Evolutionary conservation across 2,329 filamentous ascomycete species (phyloP).

Genomic region (Myriosclerotinia curreyana): DNA sequence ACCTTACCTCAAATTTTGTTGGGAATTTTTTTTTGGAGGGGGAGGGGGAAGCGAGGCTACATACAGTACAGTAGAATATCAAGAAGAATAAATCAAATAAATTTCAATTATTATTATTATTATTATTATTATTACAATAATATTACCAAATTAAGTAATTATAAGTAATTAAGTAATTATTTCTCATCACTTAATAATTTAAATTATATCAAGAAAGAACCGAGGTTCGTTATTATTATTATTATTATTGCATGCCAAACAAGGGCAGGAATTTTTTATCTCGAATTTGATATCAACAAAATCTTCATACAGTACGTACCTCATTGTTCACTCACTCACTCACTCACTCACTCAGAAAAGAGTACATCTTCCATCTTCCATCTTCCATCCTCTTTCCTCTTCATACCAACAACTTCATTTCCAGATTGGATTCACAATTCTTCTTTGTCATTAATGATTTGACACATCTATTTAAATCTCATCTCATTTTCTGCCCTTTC

Average conservation of each 20-base stretch:
- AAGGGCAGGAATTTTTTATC: conserved; percentile 3
- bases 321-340: too few relatives aligned
- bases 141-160: too few relatives aligned
- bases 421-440: not conserved
- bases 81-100: not conserved
- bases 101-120: too few relatives aligned
- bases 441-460: not conserved
- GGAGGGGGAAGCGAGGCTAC: too few relatives aligned
- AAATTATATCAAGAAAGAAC: not conserved
- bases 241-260: conserved; percentile 12
- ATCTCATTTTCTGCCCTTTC: conserved; percentile 5
- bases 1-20: conserved; percentile 6
- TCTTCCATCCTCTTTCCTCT: not conserved
- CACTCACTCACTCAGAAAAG: not conserved
- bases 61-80: too few relatives aligned
- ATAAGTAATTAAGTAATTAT: too few relatives aligned
- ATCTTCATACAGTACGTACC: not conserved
- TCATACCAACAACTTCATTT: not conserved
- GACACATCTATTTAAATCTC: not conserved
- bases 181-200: too few relatives aligned
- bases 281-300: conserved; percentile 2
- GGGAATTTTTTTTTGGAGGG: conserved; percentile 13
- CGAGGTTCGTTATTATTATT: too few relatives aligned
- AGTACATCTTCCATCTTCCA: not conserved
- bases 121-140: too few relatives aligned